Evolutionary conservation across 2,329 filamentous ascomycete species (phyloP).

Genomic region (Botrytis aclada): DNA sequence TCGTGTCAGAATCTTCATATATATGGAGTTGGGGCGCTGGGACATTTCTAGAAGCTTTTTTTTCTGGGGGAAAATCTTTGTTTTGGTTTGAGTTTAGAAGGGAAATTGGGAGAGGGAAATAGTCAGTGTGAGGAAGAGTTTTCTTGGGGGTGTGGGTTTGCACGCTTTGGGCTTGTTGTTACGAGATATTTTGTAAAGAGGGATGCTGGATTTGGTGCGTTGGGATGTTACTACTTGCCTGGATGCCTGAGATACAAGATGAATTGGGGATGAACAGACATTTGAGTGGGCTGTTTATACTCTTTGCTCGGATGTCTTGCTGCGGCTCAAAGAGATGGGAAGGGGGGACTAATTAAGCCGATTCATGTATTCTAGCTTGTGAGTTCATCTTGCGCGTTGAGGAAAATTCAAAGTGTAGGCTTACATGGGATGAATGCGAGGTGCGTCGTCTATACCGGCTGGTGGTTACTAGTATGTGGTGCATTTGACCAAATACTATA

Average conservation of each 20-base stretch:
- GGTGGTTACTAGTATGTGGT: not conserved
- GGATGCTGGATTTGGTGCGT: not conserved
- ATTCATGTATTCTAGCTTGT: not conserved
- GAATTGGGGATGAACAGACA: not conserved
- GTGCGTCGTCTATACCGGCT: not conserved
- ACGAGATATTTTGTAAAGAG: not conserved
- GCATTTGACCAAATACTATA: not conserved
- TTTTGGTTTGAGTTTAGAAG: not conserved
- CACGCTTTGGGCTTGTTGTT: not conserved
- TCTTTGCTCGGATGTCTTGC: not conserved
- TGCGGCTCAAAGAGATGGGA: not conserved
- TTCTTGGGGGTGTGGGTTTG: not conserved
- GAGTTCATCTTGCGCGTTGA: not conserved
- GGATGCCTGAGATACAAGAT: not conserved
- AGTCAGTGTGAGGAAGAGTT: not conserved
- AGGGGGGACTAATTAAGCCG: not conserved
- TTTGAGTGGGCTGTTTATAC: not conserved
- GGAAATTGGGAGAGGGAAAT: not conserved
- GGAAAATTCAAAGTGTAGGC: not conserved
- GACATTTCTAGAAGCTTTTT: not conserved
- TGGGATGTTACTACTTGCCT: accelerated
- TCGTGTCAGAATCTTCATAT: not conserved
- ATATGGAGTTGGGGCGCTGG: not conserved
- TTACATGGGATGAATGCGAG: not conserved
- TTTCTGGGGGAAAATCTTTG: not conserved